phyloP scores from a whole-genome alignment of 2,329 filamentous ascomycete genomes.

The Aspergillus felis region DNA sequence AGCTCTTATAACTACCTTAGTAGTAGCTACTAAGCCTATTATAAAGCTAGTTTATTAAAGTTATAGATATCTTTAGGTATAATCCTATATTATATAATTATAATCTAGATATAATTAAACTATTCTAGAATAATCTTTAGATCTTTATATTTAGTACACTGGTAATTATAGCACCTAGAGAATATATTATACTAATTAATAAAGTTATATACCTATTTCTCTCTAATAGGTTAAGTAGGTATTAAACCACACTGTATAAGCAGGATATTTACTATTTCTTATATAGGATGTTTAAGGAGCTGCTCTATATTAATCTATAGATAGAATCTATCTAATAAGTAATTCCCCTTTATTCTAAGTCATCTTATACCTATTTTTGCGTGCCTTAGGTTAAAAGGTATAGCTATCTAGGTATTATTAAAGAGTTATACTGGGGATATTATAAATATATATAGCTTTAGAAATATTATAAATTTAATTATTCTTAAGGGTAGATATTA shows the following conservation, averaged over 20 bases:
- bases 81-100: slow-evolving; percentile 8
- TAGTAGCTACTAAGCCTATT: slow-evolving; percentile 8
- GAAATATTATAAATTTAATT: too few species aligned
- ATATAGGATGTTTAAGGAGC: neutral
- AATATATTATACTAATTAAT: neutral
- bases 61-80: slow-evolving; percentile 9
- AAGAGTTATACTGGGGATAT: too few species aligned
- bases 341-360: slow-evolving; percentile 2
- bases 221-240: neutral
- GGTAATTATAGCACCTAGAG: slow-evolving; percentile 1
- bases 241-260: neutral
- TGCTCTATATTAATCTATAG: neutral
- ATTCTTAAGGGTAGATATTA: too few species aligned
- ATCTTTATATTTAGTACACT: slow-evolving; percentile 4
- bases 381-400: too few species aligned
- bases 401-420: too few species aligned
- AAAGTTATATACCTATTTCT: slow-evolving; percentile 6
- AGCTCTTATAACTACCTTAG: slow-evolving; percentile 1
- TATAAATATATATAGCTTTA: too few species aligned
- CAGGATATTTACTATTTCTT: slow-evolving; percentile 4
- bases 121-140: slow-evolving; percentile 1
- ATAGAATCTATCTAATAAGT: slow-evolving; percentile 4
- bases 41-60: slow-evolving; percentile 5
- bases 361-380: too few species aligned
- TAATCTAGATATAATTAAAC: slow-evolving; percentile 9